Base-by-base conservation (phyloP, 2,329 filamentous ascomycete genomes). In the Fusarium veterinarium region DNA sequence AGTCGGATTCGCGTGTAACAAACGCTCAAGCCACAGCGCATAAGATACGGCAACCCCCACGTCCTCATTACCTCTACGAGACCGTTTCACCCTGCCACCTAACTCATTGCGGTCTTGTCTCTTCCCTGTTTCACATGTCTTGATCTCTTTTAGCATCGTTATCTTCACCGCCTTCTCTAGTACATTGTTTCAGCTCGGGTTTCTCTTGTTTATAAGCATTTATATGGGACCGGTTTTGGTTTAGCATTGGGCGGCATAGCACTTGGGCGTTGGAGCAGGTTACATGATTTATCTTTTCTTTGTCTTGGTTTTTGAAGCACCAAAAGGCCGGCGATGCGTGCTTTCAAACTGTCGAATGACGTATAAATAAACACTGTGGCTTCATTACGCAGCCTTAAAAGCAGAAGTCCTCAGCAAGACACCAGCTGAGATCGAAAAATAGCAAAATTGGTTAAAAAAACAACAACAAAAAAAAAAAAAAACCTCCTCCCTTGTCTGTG, bases 231-330 rank as follows among this genome's bases (percentile, higher is more conserved):
- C 60, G 72, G 67, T 67, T 66, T 42, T 65, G 23, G 23, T 40
- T 58, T 66, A 65, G 71, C 68, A 74, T 77, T 71, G 61, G 74
- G 74, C 66, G 64, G 75, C 75, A 77, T 77, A 75, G 75, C 75
- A 76, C 63, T 70, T 53, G 19, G 73, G 67, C 71, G 72, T 60
- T 61, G 67, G 71, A 68, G 74, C 71, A 71, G 60, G 63, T 60
- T 64, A 61, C 68, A 41, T 71, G 67, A 28, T 71, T 72, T 58
- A 69, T 33, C 69, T 69, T 71, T 64, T 70, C 44, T 71, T 67
- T 67, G 64, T 67, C 44, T 67, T 31, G 35, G 38, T 37, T 59
- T 56, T 62, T 45, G 31, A 48, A 48, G 48, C 42, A 60, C 40
- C 49, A 75, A 74, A 71, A 59, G 44, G 57, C 57, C 62, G 69